These are phyloP conservation scores for Hymenoscyphus infarciens DNA, from an alignment of 2,329 filamentous ascomycete genomes.

Conservation along the genomic window DNA sequence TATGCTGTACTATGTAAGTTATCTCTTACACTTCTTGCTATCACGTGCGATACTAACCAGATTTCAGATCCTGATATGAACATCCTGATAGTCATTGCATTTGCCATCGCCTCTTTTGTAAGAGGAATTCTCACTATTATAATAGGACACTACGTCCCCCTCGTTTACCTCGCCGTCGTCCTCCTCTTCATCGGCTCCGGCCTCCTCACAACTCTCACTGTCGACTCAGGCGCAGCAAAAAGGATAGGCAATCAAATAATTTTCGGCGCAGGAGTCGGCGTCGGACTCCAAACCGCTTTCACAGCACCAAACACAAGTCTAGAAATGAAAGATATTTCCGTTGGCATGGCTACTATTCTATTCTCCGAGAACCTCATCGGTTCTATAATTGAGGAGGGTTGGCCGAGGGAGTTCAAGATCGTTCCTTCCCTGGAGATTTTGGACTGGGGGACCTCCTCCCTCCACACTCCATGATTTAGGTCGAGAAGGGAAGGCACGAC, in stretches of 20 bases:
- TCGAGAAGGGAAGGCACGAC: no score
- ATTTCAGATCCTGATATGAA: conserved; percentile 15
- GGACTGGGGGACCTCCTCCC: no score
- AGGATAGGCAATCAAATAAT: conserved; percentile 49
- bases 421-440: no score
- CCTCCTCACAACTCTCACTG: conserved; percentile 36
- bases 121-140: conserved; percentile 28
- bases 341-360: conserved; percentile 30
- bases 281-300: conserved; percentile 28
- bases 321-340: conserved; percentile 21
- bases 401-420: no score
- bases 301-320: conserved; percentile 26
- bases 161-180: conserved; percentile 17
- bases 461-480: no score
- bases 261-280: conserved; percentile 42
- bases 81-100: conserved; percentile 13
- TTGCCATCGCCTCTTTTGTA: conserved; percentile 29
- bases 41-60: background rate
- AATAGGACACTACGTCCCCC: conserved; percentile 34
- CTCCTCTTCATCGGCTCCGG: conserved; percentile 18
- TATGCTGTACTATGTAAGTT: conserved; percentile 25
- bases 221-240: conserved; percentile 37
- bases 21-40: background rate
- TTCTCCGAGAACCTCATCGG: conserved; percentile 35
- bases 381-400: no score